Base-by-base conservation (phyloP, 768 basidiomycete genomes). In the Auricularia sp. region DNA sequence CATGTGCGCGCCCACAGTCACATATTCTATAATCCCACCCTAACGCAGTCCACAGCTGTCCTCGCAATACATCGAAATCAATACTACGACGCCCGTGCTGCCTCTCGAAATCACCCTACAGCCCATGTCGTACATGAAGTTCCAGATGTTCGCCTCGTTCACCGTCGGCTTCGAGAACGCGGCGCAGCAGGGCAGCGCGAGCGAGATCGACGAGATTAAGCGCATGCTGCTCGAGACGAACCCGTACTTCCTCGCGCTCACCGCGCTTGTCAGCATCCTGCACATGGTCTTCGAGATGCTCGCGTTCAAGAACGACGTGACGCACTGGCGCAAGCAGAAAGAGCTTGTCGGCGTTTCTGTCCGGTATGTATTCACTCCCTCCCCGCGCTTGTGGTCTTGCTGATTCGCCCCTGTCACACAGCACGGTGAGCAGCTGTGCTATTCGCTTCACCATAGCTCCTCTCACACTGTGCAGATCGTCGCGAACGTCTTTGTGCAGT, bases 261-360 rank as follows among this genome's bases (percentile, higher is more conserved):
- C 96, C 1, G 91, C 80, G 18, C 63, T 90, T 61, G 96, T 98
- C 71, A 90, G 90, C 72, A 67, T 97, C 29, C 76, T 99, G 66
- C 97, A 99, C 75, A 83, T 86, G 68, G 77, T 97, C 87, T 96
- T 97, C 72, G 93, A 96, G 77, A 90, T 97, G 84, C 78, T 97
- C 64, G 96, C 96, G 14, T 98, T 98, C 84, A 91, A 90, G 72
- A 88, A 85, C 34, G 96, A 98, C 71, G 91, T 98, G 53, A 86
- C 88, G 35, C 96, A 98, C 73, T 98, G 95, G 95, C 81, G 93
- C 47, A 86, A 93, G 71, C 95, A 87, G 78, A 88, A 94, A 70
- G 94, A 98, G 73, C 85, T 98, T 75, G 89, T 90, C 66, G 97
- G 97, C 12, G 95, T 99, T 14, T 96, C 93, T 62, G 83, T 99